Conservation (phyloP, 208 protist species). For the Crithidia expoeki region DNA sequence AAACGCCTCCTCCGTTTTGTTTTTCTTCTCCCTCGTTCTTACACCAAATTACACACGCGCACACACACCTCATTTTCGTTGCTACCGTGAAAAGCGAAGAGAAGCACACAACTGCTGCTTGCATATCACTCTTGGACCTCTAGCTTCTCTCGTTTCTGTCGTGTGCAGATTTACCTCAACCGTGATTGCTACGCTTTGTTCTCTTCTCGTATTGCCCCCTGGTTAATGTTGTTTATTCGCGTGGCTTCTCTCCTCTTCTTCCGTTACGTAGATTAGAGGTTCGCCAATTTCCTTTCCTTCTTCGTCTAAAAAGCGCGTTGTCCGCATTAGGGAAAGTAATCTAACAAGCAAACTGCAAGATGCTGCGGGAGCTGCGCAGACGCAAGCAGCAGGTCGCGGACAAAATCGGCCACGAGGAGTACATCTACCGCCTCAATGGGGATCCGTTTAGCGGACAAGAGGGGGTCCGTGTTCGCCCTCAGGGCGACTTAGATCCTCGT, state of each 20-base stretch:
- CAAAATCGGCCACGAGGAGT: constrained; percentile 87
- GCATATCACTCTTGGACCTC: background rate
- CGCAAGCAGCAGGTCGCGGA: constrained; percentile 69
- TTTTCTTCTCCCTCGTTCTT: background rate
- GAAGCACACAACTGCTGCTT: background rate
- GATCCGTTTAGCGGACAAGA: constrained; percentile 37
- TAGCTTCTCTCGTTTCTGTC: background rate
- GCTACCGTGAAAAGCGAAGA: background rate
- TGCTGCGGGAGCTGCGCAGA: constrained; percentile 61
- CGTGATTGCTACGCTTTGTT: too few species aligned
- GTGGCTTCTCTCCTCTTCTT: background rate
- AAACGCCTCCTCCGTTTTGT: background rate
- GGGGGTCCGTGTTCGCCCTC: constrained; percentile 21
- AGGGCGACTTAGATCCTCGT: constrained; percentile 35
- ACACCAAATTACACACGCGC: background rate
- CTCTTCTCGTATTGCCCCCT: background rate
- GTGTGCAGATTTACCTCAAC: too few species aligned
- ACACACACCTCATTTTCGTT: too few species aligned
- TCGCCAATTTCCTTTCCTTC: too few species aligned
- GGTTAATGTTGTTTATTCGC: too few species aligned
- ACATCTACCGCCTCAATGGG: constrained; percentile 65
- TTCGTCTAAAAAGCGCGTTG: too few species aligned
- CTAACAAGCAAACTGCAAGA: too few species aligned
- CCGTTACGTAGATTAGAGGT: background rate
- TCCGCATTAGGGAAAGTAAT: too few species aligned